phyloP scores from a whole-genome alignment of 2,329 filamentous ascomycete genomes.

The Pseudogymnoascus sp. region DNA sequence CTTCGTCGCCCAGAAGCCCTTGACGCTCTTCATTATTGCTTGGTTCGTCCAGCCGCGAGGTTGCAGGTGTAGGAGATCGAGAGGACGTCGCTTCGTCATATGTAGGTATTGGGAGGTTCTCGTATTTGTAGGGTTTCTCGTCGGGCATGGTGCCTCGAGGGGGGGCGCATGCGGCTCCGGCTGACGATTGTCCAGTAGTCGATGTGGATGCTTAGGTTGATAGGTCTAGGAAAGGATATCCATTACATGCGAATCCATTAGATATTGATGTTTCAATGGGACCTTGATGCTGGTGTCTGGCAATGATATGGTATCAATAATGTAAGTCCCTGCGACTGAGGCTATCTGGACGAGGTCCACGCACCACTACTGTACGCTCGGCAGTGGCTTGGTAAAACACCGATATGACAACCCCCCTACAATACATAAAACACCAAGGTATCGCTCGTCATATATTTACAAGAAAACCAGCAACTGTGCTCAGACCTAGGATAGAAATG shows the following conservation, averaged over 20 bases:
- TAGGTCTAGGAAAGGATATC: neutral
- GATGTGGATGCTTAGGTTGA: neutral
- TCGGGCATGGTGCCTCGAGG: constrained; percentile 30
- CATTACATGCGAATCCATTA: neutral
- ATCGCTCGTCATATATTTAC: neutral
- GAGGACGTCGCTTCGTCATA: constrained; percentile 70
- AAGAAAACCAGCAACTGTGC: neutral
- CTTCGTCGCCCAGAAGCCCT: constrained; percentile 55
- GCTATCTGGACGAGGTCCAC: constrained; percentile 2
- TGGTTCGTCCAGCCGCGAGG: constrained; percentile 51
- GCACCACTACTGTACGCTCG: constrained; percentile 7
- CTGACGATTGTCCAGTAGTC: neutral
- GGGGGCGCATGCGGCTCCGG: neutral
- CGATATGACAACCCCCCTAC: constrained; percentile 7
- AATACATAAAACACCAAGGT: constrained; percentile 8
- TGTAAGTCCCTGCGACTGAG: neutral
- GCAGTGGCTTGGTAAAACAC: constrained; percentile 7
- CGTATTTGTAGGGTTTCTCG: constrained; percentile 48
- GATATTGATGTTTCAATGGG: constrained; percentile 3
- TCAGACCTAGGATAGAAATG: neutral
- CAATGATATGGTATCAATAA: neutral
- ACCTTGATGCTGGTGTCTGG: constrained; percentile 1
- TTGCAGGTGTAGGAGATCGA: constrained; percentile 52
- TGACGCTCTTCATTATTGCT: constrained; percentile 68
- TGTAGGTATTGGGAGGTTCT: constrained; percentile 63